These are phyloP conservation scores for Vigna unguiculata DNA, from an alignment of 306 rosid species.

Conservation along the genomic window DNA sequence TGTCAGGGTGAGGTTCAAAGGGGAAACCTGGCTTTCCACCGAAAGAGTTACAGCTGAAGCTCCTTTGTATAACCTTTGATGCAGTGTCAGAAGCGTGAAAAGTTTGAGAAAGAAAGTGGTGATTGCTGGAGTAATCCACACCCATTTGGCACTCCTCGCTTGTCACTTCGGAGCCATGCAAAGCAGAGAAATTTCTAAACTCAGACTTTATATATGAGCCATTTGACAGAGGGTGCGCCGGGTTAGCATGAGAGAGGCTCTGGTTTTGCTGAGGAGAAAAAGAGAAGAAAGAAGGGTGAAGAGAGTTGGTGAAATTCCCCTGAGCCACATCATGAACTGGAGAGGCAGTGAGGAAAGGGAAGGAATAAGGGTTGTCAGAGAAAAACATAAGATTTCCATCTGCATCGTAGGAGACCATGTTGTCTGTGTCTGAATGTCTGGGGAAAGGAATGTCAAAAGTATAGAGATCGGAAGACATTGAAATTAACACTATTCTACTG, in stretches of 20 bases:
- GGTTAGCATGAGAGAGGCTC: slow-evolving; percentile 43
- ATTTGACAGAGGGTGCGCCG: slow-evolving; percentile 28
- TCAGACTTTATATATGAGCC: slow-evolving; percentile 37
- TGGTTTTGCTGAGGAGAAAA: slow-evolving; percentile 54
- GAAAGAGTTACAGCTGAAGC: slow-evolving; percentile 63
- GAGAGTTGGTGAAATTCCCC: slow-evolving; percentile 44
- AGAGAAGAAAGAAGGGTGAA: slow-evolving; percentile 42
- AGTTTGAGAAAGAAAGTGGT: slow-evolving; percentile 49
- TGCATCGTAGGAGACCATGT: slow-evolving; percentile 30
- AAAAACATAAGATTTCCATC: slow-evolving; percentile 44
- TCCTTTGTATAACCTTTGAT: slow-evolving; percentile 67
- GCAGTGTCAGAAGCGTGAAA: slow-evolving; percentile 50
- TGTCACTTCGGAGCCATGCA: slow-evolving; percentile 52
- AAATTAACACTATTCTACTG: slow-evolving; percentile 29
- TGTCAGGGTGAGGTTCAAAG: slow-evolving; percentile 49
- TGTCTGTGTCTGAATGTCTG: slow-evolving; percentile 48
- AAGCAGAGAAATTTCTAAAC: slow-evolving; percentile 41
- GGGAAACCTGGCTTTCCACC: slow-evolving; percentile 54
- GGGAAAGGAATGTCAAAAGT: slow-evolving; percentile 51
- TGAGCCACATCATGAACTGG: slow-evolving; percentile 50
- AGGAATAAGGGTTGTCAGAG: slow-evolving; percentile 49
- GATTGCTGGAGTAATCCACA: slow-evolving; percentile 38
- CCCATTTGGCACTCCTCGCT: slow-evolving; percentile 60
- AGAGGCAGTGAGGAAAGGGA: slow-evolving; percentile 41
- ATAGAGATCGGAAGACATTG: slow-evolving; percentile 78